Evolutionary conservation across 2,329 filamentous ascomycete genomes (phyloP).

Genomic region (Coniochaeta ligniaria): DNA sequence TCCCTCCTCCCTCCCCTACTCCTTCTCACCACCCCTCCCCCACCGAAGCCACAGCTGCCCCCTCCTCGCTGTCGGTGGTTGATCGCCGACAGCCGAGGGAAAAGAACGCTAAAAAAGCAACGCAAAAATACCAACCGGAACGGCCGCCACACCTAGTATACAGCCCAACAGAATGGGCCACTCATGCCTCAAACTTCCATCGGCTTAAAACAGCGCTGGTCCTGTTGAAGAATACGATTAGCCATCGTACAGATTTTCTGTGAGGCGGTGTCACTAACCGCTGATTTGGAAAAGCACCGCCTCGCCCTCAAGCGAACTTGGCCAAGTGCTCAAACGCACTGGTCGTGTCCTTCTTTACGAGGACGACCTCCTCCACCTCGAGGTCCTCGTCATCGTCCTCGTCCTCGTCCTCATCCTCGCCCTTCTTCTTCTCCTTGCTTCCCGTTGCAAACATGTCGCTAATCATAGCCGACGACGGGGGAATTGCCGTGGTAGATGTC

Average conservation of each 20-base stretch:
- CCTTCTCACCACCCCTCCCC: not conserved
- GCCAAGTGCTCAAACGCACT: not conserved
- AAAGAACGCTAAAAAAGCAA: not conserved
- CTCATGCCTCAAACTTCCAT: not conserved
- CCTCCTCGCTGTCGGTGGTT: not conserved
- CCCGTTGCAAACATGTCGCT: not conserved
- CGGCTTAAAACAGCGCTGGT: not conserved
- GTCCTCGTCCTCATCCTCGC: conserved; percentile 29
- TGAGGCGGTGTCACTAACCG: no score
- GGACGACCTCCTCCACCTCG: conserved; percentile 40
- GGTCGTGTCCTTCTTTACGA: not conserved
- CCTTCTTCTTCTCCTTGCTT: conserved; percentile 17
- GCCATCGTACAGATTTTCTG: no score
- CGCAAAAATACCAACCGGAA: not conserved
- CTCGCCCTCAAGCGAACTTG: not conserved
- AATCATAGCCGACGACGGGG: not conserved
- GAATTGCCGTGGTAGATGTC: not conserved
- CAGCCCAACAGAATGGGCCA: not conserved
- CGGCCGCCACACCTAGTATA: not conserved
- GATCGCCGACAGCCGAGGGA: not conserved
- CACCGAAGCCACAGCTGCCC: no score
- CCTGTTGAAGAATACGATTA: not conserved
- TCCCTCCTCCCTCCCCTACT: not conserved
- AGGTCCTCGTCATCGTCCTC: conserved; percentile 44
- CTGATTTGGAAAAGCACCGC: no score